These are phyloP conservation scores for Stephanodiscus minutulus DNA, from an alignment of 108 stramenopile genomes.

Conservation along the genomic window DNA sequence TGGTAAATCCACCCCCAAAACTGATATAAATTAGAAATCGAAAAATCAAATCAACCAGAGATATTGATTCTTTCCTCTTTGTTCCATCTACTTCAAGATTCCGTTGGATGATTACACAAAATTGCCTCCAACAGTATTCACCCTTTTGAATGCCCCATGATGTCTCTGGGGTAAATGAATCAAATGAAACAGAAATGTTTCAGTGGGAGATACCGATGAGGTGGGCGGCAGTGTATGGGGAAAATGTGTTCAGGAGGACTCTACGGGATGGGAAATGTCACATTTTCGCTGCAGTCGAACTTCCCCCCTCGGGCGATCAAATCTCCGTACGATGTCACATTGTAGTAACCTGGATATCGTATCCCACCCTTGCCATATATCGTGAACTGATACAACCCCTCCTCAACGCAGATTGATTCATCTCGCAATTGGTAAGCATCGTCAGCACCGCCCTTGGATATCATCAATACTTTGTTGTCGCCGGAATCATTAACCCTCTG, in stretches of 20 bases:
- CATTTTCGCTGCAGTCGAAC: background rate
- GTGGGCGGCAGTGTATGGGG: background rate
- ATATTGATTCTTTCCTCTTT: too few species aligned
- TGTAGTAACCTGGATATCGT: background rate
- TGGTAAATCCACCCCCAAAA: too few species aligned
- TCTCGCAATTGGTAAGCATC: background rate
- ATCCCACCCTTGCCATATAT: background rate
- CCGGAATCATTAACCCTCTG: background rate
- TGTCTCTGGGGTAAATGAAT: too few species aligned
- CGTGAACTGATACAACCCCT: background rate
- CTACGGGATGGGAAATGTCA: conserved; percentile 1
- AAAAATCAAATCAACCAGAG: too few species aligned
- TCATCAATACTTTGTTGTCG: background rate
- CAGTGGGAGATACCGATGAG: background rate
- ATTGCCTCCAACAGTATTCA: too few species aligned
- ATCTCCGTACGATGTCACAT: background rate
- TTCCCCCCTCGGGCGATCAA: background rate
- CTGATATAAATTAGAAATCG: too few species aligned
- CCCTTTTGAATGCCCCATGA: too few species aligned
- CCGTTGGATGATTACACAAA: too few species aligned
- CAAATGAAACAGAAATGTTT: too few species aligned
- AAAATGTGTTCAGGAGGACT: background rate
- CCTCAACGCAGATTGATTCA: background rate
- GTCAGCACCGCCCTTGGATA: background rate
- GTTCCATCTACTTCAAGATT: too few species aligned